phyloP scores from a whole-genome alignment of 148 eudicot species.

The Arbutus unedo region DNA sequence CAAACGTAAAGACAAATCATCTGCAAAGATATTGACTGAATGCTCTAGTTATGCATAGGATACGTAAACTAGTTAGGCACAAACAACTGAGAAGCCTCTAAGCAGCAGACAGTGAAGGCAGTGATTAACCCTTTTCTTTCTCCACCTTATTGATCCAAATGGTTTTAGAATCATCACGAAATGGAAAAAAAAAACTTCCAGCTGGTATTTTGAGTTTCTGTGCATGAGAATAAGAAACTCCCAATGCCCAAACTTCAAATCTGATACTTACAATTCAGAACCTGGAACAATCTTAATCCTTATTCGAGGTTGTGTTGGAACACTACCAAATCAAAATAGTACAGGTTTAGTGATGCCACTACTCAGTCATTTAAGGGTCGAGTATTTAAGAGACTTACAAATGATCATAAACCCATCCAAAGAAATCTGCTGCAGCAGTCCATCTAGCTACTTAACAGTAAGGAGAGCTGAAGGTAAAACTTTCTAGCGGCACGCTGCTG shows the following conservation, averaged over 20 bases:
- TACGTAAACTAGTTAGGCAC: not conserved
- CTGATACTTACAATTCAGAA: not conserved
- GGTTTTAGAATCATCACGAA: constrained; percentile 1
- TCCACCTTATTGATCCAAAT: not conserved
- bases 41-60: not conserved
- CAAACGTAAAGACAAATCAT: not conserved
- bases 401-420: constrained; percentile 8
- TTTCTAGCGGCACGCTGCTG: not conserved
- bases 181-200: not conserved
- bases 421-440: not conserved
- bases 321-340: constrained; percentile 1
- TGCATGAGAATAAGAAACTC: not conserved
- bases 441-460: not conserved
- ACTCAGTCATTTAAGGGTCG: not conserved
- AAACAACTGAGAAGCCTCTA: not conserved
- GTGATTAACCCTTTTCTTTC: not conserved
- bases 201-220: not conserved
- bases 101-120: not conserved
- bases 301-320: not conserved
- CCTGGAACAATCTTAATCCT: not conserved
- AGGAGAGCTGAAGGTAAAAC: constrained; percentile 4
- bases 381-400: constrained; percentile 13
- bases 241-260: not conserved
- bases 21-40: not conserved
- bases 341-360: not conserved